These are phyloP conservation scores for Trichoderma atroviride DNA, from an alignment of 2,329 filamentous ascomycete species.

Conservation along the genomic window DNA sequence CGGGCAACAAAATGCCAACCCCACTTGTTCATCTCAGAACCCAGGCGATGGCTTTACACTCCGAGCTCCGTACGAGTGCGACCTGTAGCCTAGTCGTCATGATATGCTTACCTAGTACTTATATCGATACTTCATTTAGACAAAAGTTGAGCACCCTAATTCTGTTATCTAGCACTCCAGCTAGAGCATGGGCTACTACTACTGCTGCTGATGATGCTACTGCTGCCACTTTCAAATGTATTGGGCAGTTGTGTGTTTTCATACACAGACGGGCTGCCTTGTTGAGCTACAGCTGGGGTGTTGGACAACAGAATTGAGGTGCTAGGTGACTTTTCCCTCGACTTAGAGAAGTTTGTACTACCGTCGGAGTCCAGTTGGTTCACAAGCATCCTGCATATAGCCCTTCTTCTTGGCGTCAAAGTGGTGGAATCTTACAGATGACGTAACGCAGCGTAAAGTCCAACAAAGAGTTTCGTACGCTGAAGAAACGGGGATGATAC, in stretches of 20 bases:
- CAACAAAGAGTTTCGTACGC: neutral
- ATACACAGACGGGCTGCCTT: too few species aligned
- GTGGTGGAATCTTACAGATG: slow-evolving; percentile 1
- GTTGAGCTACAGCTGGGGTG: too few species aligned
- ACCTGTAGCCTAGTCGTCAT: neutral
- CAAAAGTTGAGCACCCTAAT: neutral
- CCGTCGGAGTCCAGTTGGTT: neutral
- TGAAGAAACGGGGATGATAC: neutral
- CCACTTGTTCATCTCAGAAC: slow-evolving; percentile 23
- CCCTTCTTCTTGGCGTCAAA: neutral
- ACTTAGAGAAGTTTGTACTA: neutral
- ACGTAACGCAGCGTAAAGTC: slow-evolving; percentile 13
- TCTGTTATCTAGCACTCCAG: too few species aligned
- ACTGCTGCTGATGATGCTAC: too few species aligned
- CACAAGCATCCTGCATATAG: neutral
- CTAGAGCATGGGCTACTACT: too few species aligned
- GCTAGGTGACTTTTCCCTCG: too few species aligned
- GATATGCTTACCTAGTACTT: neutral
- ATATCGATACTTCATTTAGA: neutral
- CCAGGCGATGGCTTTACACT: neutral
- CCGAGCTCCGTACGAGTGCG: neutral
- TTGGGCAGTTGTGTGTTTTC: too few species aligned
- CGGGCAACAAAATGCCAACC: slow-evolving; percentile 6
- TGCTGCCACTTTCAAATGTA: too few species aligned
- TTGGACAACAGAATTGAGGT: too few species aligned